phyloP scores from a whole-genome alignment of 768 basidiomycete genomes.

The Kwoniella mangroviensis region DNA sequence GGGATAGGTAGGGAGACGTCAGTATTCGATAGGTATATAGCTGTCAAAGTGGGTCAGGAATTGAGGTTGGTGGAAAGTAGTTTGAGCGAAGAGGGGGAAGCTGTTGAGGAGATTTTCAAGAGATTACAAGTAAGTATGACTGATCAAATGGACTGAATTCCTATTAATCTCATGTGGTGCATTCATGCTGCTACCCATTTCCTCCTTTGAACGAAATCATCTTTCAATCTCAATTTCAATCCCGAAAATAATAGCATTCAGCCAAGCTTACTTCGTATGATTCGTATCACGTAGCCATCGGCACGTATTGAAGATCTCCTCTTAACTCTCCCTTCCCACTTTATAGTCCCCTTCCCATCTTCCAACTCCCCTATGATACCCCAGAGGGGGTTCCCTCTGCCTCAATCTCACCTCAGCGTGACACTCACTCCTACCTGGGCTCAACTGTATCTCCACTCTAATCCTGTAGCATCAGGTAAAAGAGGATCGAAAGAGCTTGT shows the following conservation, averaged over 20 bases:
- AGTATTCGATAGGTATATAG: conserved; percentile 49
- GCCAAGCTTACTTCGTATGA: not conserved
- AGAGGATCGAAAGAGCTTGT: conserved; percentile 34
- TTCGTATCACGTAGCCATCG: conserved; percentile 28
- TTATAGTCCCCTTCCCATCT: conserved; percentile 19
- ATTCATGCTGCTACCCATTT: no score
- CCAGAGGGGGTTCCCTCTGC: conserved; percentile 32
- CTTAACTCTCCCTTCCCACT: conserved; percentile 23
- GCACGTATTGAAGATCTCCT: conserved; percentile 51
- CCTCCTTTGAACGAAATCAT: no score
- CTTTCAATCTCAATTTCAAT: no score
- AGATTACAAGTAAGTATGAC: conserved; percentile 40
- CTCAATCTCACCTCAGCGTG: conserved; percentile 34
- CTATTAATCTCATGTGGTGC: no score
- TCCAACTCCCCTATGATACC: conserved; percentile 6
- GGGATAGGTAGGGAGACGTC: conserved; percentile 39
- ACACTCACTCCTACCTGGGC: conserved; percentile 44
- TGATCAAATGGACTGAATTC: no score
- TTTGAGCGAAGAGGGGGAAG: conserved; percentile 42
- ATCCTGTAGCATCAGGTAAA: not conserved
- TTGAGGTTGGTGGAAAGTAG: conserved; percentile 40
- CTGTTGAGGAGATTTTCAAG: conserved; percentile 33
- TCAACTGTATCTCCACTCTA: conserved; percentile 29
- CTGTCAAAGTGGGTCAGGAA: conserved; percentile 41
- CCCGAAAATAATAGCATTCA: no score